Conservation (phyloP, 208 protist species). For the Trypanosoma brucei region DNA sequence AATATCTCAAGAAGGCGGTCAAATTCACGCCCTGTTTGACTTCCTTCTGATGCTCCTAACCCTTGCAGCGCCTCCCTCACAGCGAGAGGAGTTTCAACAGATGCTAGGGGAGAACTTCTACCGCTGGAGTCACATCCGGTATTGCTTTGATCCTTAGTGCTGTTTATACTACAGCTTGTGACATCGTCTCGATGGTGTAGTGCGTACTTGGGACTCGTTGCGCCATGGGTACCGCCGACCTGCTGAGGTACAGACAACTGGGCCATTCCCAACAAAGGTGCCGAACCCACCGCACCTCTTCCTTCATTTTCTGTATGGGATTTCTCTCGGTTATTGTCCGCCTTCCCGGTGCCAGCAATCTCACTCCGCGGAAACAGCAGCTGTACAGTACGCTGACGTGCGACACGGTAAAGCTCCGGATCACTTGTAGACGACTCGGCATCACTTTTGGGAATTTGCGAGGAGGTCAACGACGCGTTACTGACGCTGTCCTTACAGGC, state of each 20-base stretch:
- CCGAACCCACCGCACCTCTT: no score
- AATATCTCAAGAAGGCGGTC: slow-evolving; percentile 42
- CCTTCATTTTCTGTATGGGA: no score
- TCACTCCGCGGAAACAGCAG: slow-evolving; percentile 38
- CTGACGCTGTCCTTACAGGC: not conserved
- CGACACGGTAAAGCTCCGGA: slow-evolving; percentile 37
- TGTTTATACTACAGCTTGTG: no score
- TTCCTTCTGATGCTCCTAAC: not conserved
- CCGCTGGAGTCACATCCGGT: not conserved
- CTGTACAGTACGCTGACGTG: slow-evolving; percentile 28
- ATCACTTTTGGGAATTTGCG: not conserved
- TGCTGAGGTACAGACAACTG: no score
- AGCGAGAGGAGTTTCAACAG: slow-evolving; percentile 1
- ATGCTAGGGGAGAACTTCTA: not conserved
- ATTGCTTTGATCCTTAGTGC: no score
- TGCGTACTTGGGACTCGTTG: no score
- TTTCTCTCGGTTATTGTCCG: no score
- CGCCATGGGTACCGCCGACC: no score
- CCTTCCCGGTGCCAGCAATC: not conserved
- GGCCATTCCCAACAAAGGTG: no score
- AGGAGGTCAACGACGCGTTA: slow-evolving; percentile 6
- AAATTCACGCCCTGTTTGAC: slow-evolving; percentile 28
- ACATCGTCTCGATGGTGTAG: no score
- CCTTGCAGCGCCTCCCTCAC: slow-evolving; percentile 11
- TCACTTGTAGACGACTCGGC: slow-evolving; percentile 28